These are phyloP conservation scores for Picea glauca DNA, from an alignment of 75 land plant genomes.

Conservation along the genomic window DNA sequence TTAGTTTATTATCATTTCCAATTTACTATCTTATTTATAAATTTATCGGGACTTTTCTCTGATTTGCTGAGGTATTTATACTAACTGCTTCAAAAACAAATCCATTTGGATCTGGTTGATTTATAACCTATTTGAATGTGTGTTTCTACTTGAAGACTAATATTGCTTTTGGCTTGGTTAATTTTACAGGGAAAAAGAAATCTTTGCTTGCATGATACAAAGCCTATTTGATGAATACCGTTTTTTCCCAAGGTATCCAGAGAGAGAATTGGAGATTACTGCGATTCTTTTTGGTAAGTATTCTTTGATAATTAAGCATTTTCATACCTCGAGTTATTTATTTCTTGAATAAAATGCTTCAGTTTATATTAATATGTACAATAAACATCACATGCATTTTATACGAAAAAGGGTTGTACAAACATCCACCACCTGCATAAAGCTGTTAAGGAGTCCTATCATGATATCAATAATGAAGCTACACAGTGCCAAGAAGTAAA, in stretches of 20 bases:
- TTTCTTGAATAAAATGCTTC: too few species aligned
- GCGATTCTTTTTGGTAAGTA: conserved; percentile 90
- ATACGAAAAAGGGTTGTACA: too few species aligned
- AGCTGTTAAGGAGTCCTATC: too few species aligned
- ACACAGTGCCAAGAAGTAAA: too few species aligned
- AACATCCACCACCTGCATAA: too few species aligned
- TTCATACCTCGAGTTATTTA: background rate
- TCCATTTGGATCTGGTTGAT: background rate
- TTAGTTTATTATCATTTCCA: background rate
- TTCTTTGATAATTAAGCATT: background rate
- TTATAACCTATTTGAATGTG: background rate
- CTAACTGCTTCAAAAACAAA: too few species aligned
- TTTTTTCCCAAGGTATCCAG: conserved; percentile 92
- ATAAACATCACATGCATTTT: too few species aligned
- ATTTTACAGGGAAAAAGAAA: conserved; percentile 65
- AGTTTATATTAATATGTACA: too few species aligned
- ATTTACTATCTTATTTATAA: background rate
- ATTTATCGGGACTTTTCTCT: too few species aligned
- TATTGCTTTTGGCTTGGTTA: background rate
- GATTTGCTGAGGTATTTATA: too few species aligned
- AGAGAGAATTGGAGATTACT: conserved; percentile 69
- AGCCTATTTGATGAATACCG: conserved; percentile 95
- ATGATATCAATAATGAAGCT: too few species aligned
- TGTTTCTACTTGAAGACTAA: background rate
- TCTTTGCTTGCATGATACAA: conserved; percentile 84